Conservation (phyloP, 306 rosid species). For the Trifolium dubium region DNA sequence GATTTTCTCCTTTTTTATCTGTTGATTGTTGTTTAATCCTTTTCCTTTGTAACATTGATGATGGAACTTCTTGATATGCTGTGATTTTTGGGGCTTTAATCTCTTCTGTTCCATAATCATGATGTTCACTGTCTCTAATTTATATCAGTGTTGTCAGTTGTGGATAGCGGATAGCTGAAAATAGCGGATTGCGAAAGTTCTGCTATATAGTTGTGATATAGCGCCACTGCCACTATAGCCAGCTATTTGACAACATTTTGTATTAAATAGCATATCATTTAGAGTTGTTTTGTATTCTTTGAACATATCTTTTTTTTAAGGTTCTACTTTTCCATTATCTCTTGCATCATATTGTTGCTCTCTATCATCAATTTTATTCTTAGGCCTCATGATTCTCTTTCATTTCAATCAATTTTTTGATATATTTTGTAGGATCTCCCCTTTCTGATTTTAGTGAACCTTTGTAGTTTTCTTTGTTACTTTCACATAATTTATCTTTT, state of each 20-base stretch:
- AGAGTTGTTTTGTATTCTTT: slow-evolving; percentile 6
- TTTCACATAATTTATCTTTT: background rate
- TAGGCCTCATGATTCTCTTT: background rate
- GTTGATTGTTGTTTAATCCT: no score
- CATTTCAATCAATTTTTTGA: slow-evolving; percentile 5
- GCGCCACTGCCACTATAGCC: no score
- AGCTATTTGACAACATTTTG: no score
- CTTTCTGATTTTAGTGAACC: slow-evolving; percentile 16
- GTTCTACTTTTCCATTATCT: background rate
- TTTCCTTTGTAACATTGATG: background rate
- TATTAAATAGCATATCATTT: background rate
- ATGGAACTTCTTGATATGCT: background rate
- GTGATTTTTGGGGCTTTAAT: background rate
- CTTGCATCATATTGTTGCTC: slow-evolving; percentile 1
- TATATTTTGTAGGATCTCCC: slow-evolving; percentile 10
- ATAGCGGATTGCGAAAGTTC: no score
- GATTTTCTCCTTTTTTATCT: no score
- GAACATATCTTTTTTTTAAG: background rate
- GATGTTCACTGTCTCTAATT: background rate
- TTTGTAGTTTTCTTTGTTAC: slow-evolving; percentile 7
- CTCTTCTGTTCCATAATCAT: background rate
- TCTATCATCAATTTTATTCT: no score
- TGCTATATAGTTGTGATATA: no score
- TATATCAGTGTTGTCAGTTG: no score
- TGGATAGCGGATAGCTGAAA: no score